Evolutionary conservation across 192 early-diverging fungal species (phyloP), one percentile per base, ranked within the genome.

Genomic region (Podila epigama): DNA sequence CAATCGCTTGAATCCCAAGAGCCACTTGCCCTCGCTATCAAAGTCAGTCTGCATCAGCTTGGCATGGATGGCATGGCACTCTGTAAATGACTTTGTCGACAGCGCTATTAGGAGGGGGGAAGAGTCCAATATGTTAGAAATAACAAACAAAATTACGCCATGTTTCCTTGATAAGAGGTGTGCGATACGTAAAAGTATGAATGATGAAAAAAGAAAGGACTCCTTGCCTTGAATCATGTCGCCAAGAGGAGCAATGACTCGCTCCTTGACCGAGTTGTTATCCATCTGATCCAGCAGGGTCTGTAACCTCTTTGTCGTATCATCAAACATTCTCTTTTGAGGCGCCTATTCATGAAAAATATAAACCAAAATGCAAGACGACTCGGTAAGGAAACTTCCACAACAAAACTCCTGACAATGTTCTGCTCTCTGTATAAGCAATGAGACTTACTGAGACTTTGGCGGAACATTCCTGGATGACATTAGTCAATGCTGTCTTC

Each of bases 11-110:
- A 86, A 56, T 32, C 85, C 85, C 27, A 86, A 51, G 27, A 86
- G 48, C 85, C 85, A 86, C 41, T 80, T 67, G 5, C 85, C 82
- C 35, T 86, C 80, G 20, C 70, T 69, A n/a, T 83, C 80, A 66
- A 80, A 86, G 29, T 83, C 79, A 3, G 66, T 82, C 25, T 68
- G 79, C 82, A 86, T 83, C 35, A 83, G 20, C 61, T 82, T 75
- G 18, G 63, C 58, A 41, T 86, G 85, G 10, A 83, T 79, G 20
- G 62, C 57, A 11, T 60, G 44, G 34, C 82, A 79, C 25, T 75
- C 58, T 12, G 50, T 22, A 40, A 73, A 86, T 5, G 81, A 69
- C 11, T 58, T 70, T 51, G 58, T 58, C 25, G 81, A 70, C 15
- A 86, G 34, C 27, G 78, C 85, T 86, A 64, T 18, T n/a, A n/a